Conservation (phyloP, 2,329 filamentous ascomycete species). For the Aspergillus sp. region DNA sequence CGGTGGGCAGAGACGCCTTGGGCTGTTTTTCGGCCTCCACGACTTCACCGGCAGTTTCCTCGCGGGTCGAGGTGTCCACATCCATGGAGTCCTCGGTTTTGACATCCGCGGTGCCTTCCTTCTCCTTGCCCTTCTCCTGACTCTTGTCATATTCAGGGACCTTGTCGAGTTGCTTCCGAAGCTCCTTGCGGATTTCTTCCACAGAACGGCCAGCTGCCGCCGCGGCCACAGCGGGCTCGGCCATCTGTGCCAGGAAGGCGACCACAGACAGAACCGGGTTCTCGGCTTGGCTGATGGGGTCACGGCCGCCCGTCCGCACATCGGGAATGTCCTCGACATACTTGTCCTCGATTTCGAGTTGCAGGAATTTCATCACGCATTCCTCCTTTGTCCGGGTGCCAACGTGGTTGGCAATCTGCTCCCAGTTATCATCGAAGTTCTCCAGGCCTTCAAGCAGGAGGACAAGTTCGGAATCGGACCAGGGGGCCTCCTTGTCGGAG, state of each 20-base stretch:
- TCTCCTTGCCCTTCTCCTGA: conserved; percentile 48
- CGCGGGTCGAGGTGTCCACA: conserved; percentile 43
- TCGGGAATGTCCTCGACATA: conserved; percentile 77
- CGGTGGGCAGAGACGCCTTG: conserved; percentile 60
- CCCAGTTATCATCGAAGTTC: conserved; percentile 94
- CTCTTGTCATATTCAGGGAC: conserved; percentile 47
- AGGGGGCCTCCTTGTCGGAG: conserved; percentile 80
- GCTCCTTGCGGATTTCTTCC: conserved; percentile 75
- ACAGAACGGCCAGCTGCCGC: conserved; percentile 86
- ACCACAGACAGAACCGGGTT: conserved; percentile 97
- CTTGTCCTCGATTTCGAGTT: conserved; percentile 95
- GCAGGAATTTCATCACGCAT: conserved; percentile 93
- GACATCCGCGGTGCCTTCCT: conserved; percentile 43
- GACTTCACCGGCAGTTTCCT: conserved; percentile 28
- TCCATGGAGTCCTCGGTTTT: conserved; percentile 62
- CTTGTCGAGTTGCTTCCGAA: conserved; percentile 75
- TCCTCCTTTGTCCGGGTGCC: conserved; percentile 89
- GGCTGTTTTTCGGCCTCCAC: conserved; percentile 47
- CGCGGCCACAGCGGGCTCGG: conserved; percentile 84
- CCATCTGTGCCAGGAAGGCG: conserved; percentile 85
- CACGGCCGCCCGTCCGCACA: conserved; percentile 70
- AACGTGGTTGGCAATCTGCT: conserved; percentile 86
- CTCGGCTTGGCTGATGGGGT: conserved; percentile 88
- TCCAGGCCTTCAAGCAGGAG: conserved; percentile 87
- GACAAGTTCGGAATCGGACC: conserved; percentile 88